Conservation (phyloP, 2,329 filamentous ascomycete species). For the Fusarium sarcochroum region DNA sequence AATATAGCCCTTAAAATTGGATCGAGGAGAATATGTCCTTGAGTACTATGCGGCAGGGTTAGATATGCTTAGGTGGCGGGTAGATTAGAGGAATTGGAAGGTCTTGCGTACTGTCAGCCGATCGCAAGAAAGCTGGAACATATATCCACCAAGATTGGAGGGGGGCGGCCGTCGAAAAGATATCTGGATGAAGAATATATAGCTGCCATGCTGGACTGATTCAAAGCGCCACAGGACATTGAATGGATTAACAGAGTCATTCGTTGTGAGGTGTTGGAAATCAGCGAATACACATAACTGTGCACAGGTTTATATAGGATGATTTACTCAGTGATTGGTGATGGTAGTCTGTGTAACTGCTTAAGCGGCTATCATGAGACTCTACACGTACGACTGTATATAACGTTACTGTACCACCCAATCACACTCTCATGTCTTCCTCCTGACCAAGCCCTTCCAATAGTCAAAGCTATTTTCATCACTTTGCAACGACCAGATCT, state of each 20-base stretch:
- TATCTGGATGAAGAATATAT: neutral
- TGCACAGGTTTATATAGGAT: neutral
- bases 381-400: neutral
- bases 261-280: neutral
- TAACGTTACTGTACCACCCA: neutral
- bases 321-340: neutral
- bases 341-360: neutral
- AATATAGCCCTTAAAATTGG: no score
- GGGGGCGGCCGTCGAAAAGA: no score
- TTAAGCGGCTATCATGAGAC: neutral
- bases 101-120: no score
- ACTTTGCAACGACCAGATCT: constrained; percentile 87
- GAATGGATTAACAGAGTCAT: neutral
- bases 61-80: no score
- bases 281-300: neutral
- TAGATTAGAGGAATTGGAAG: no score
- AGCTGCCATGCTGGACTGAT: constrained; percentile 12
- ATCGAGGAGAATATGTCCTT: no score
- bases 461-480: constrained; percentile 99
- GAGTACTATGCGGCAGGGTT: no score
- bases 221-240: neutral
- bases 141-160: no score
- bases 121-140: no score
- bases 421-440: constrained; percentile 71
- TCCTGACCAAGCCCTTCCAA: constrained; percentile 87